Percentiles rank a stretch among this genome's conserved stretches.
Evolutionary conservation across 2,329 filamentous ascomycete species (phyloP).

Genomic region (Leptographium lundbergii): DNA sequence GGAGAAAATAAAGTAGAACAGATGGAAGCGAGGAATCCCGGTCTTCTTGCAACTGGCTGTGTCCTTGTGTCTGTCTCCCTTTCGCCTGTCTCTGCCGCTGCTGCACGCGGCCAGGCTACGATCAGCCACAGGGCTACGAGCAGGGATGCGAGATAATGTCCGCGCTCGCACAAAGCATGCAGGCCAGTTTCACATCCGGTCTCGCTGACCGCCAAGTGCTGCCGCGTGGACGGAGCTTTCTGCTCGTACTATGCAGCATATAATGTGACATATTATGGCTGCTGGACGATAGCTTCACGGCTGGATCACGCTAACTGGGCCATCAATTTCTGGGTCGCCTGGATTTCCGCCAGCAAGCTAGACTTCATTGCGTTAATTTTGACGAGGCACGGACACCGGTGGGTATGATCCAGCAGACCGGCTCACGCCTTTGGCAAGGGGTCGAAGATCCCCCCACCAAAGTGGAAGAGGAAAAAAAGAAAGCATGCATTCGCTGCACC

Average conservation of each 20-base stretch:
- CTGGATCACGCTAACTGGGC: neutral
- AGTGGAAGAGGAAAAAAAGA: neutral
- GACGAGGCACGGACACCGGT: constrained; percentile 17
- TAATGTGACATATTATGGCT: neutral
- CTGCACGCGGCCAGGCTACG: neutral
- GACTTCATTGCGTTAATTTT: constrained; percentile 26
- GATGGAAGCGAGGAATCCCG: neutral
- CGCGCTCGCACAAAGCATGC: neutral
- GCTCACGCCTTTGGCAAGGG: neutral
- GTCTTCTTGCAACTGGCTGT: neutral
- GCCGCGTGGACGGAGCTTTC: neutral
- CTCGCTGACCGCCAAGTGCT: neutral
- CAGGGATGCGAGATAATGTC: neutral
- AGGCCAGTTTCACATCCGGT: neutral
- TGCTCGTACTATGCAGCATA: too few relatives aligned
- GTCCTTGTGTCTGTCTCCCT: too few relatives aligned
- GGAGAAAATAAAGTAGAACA: neutral
- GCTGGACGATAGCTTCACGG: neutral
- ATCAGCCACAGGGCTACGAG: neutral
- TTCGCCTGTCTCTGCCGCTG: neutral
- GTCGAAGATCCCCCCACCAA: neutral
- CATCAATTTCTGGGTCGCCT: neutral
- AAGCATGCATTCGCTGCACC: neutral
- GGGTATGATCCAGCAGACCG: neutral
- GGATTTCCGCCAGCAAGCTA: constrained; percentile 14